Percentiles rank a stretch among this genome's conserved stretches.
phyloP scores from a whole-genome alignment of 2,329 filamentous ascomycete genomes.

The Phyllosticta citribraziliensis region DNA sequence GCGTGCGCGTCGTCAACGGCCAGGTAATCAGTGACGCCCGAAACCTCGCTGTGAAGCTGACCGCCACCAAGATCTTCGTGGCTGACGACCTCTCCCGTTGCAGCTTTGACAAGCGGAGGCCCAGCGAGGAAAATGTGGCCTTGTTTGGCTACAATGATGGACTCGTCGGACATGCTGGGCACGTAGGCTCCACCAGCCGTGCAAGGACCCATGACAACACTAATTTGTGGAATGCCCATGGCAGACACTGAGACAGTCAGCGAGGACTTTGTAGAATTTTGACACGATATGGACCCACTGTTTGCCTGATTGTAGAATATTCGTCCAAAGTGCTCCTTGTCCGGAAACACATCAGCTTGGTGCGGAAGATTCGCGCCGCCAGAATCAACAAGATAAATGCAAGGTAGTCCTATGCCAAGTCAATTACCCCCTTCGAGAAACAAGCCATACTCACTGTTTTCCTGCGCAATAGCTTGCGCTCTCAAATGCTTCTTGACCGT shows the following conservation, averaged over 20 bases:
- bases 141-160: slow-evolving; percentile 89
- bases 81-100: slow-evolving; percentile 83
- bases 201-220: slow-evolving; percentile 94
- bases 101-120: slow-evolving; percentile 88
- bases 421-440: not conserved
- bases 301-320: slow-evolving; percentile 98
- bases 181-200: slow-evolving; percentile 95
- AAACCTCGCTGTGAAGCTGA: slow-evolving; percentile 78
- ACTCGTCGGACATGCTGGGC: slow-evolving; percentile 94
- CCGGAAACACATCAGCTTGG: slow-evolving; percentile 92
- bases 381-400: slow-evolving; percentile 93
- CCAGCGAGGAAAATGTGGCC: slow-evolving; percentile 97
- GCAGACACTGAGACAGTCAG: slow-evolving; percentile 51
- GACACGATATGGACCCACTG: slow-evolving; percentile 30
- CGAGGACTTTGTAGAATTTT: not conserved
- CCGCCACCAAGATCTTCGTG: slow-evolving; percentile 88
- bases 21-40: slow-evolving; percentile 89
- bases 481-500: slow-evolving; percentile 96
- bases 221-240: slow-evolving; percentile 81
- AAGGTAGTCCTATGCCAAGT: slow-evolving; percentile 42
- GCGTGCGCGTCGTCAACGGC: slow-evolving; percentile 92
- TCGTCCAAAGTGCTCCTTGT: slow-evolving; percentile 87
- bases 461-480: slow-evolving; percentile 80
- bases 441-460: slow-evolving; percentile 57
- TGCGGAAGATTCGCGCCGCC: slow-evolving; percentile 92